Base-by-base conservation (phyloP, 768 basidiomycete genomes). In the Naematelia encephala region DNA sequence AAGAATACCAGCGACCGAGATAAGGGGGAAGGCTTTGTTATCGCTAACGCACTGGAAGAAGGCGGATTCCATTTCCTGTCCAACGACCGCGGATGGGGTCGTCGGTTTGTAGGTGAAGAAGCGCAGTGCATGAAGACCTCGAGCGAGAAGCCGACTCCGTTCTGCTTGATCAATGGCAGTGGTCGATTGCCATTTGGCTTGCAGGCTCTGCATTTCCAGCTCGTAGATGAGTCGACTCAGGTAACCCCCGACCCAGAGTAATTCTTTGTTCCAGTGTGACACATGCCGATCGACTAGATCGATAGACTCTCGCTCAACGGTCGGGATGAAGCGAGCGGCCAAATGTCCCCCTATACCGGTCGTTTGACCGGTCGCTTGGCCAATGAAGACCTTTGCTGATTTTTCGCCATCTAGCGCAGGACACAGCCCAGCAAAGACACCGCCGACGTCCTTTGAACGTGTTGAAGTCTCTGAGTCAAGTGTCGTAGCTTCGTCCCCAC, bases 271-370 rank as follows among this genome's bases (percentile, higher is more conserved):
- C 92, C 64, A 62, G 47, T 61, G 27, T 13, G 51, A 60, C 13
- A 74, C 90, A 72, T 89, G 86, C 47, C 86, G 84, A 75, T 94
- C 91, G 87, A 91, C 87, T 27, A 93, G 80, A 77, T 90, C 91
- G 62, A 93, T 87, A 0, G 88, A 88, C 78, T 98, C 94, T 61
- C 94, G 84, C 75, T 98, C 94, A 5, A 98, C 93, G 0, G 93
- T 97, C 10, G 91, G 90, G 57, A 98, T 93, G 71, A 96, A 96
- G 2, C 92, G 82, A 8, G 89, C 86, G 0, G 90, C 81, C 67
- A 87, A 80, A 58, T 86, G 84, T 0, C 85, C 85, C 1, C 83
- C 84, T 12, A 83, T 80, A 28, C 94, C 93, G 1, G 92, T 94
- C 10, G 91, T 94, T 78, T 98, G 94, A 3, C 83, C 87, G 2